A percentile compares a stretch with the other conserved stretches of the same genome.
Conservation (phyloP, 805 yeast species). For the Metschnikowia santaceciliae region DNA sequence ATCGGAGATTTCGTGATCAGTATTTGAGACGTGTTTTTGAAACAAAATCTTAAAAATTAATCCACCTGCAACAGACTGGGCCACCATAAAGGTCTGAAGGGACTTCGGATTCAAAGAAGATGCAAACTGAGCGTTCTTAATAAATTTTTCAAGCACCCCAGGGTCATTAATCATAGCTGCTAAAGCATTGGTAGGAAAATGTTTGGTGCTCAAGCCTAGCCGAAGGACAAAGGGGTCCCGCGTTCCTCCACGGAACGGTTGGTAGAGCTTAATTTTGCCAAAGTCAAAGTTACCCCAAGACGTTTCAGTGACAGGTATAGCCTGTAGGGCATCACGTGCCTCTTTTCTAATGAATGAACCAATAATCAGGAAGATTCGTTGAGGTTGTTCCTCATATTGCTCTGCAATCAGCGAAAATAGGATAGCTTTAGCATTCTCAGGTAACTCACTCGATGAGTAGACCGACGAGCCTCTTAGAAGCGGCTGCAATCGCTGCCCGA, state of each 20-base stretch:
- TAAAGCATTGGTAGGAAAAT: constrained; percentile 8
- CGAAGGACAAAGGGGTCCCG: constrained; percentile 13
- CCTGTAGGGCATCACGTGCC: not conserved
- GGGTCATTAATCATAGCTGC: constrained; percentile 9
- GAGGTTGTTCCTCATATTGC: not conserved
- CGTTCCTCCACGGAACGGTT: constrained; percentile 10
- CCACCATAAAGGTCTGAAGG: constrained; percentile 9
- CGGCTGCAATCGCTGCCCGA: not conserved
- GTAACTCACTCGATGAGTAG: not conserved
- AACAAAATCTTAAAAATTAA: constrained; percentile 8
- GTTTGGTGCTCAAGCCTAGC: constrained; percentile 10
- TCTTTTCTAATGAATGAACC: not conserved
- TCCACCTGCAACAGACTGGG: constrained; percentile 9
- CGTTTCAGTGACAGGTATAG: not conserved
- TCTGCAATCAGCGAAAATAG: not conserved
- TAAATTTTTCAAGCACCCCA: constrained; percentile 5
- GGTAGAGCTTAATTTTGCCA: constrained; percentile 6
- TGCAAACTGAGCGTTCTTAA: not conserved
- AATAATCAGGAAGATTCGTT: not conserved
- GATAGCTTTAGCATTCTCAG: not conserved
- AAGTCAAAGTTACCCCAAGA: not conserved
- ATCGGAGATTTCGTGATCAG: not conserved
- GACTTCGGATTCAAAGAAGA: not conserved
- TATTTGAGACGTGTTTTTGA: constrained; percentile 1
- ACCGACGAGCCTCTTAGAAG: not conserved